phyloP scores from a whole-genome alignment of 352 stramenopile species.

The Blastocystis sp. region DNA sequence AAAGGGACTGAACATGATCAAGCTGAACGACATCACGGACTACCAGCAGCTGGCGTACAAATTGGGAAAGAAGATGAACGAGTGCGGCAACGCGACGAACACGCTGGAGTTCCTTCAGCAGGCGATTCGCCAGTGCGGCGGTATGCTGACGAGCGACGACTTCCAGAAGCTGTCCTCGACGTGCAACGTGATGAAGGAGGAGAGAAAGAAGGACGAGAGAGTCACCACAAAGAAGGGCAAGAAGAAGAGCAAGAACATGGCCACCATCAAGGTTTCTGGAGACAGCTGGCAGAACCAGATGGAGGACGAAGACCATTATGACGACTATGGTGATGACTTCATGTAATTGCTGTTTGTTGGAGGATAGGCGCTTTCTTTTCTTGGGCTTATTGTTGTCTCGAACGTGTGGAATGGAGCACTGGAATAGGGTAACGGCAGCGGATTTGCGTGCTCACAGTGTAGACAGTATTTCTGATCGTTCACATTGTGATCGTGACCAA shows the following conservation, averaged over 20 bases:
- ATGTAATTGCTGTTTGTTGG: conserved; percentile 62
- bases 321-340: conserved; percentile 71
- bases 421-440: no score
- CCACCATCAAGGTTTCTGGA: conserved; percentile 21
- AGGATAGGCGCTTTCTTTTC: neutral
- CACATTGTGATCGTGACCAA: no score
- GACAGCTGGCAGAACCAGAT: conserved; percentile 58
- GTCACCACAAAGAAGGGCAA: conserved; percentile 68
- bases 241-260: conserved; percentile 69
- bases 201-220: conserved; percentile 73
- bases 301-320: conserved; percentile 26
- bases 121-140: conserved; percentile 46
- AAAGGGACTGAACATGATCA: conserved; percentile 72
- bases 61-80: conserved; percentile 62
- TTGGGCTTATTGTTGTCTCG: no score
- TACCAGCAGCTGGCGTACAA: conserved; percentile 65
- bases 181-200: conserved; percentile 70
- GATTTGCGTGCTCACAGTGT: no score
- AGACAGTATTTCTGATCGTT: no score
- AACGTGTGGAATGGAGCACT: no score
- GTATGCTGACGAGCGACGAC: conserved; percentile 60
- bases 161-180: conserved; percentile 65
- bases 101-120: conserved; percentile 67
- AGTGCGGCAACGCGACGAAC: conserved; percentile 32
- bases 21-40: conserved; percentile 43